phyloP scores from a whole-genome alignment of 352 stramenopile species.

The Globisporangium megalacanthum region DNA sequence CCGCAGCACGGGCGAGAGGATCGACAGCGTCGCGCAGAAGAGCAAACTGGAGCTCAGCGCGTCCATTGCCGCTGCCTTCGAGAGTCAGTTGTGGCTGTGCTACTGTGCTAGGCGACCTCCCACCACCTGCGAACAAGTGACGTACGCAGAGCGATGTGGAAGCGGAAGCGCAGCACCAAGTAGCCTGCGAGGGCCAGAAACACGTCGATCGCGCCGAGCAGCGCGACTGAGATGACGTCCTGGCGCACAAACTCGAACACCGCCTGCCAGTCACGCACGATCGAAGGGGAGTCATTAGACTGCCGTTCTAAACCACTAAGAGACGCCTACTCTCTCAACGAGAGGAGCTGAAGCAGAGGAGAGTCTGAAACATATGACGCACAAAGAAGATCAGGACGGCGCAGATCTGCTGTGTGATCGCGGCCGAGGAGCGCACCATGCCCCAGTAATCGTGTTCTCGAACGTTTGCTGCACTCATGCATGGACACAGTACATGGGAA shows the following conservation, averaged over 20 bases:
- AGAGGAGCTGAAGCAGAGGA: background rate
- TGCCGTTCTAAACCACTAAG: no score
- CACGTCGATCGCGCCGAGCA: slow-evolving; percentile 54
- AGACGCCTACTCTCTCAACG: no score
- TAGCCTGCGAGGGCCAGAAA: slow-evolving; percentile 53
- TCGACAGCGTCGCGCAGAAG: slow-evolving; percentile 78
- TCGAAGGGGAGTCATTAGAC: background rate
- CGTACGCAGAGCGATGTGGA: slow-evolving; percentile 33
- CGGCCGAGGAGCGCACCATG: slow-evolving; percentile 79
- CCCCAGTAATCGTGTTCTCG: slow-evolving; percentile 77
- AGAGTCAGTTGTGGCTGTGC: background rate
- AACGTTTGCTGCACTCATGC: slow-evolving; percentile 52
- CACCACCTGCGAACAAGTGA: background rate
- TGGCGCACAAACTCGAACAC: slow-evolving; percentile 71
- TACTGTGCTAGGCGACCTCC: no score
- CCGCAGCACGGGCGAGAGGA: slow-evolving; percentile 86
- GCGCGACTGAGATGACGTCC: slow-evolving; percentile 41
- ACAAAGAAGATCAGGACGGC: slow-evolving; percentile 88
- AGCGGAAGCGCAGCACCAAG: slow-evolving; percentile 37
- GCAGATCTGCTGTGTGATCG: slow-evolving; percentile 87
- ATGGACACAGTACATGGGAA: background rate
- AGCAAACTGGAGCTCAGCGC: slow-evolving; percentile 67
- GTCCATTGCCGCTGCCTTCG: slow-evolving; percentile 34
- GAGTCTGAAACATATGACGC: slow-evolving; percentile 9
- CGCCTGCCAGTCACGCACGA: slow-evolving; percentile 24